A percentile compares a stretch with the other conserved stretches of the same genome.
Evolutionary conservation across 768 basidiomycete species (phyloP).

Genomic region (Mycena galopus): DNA sequence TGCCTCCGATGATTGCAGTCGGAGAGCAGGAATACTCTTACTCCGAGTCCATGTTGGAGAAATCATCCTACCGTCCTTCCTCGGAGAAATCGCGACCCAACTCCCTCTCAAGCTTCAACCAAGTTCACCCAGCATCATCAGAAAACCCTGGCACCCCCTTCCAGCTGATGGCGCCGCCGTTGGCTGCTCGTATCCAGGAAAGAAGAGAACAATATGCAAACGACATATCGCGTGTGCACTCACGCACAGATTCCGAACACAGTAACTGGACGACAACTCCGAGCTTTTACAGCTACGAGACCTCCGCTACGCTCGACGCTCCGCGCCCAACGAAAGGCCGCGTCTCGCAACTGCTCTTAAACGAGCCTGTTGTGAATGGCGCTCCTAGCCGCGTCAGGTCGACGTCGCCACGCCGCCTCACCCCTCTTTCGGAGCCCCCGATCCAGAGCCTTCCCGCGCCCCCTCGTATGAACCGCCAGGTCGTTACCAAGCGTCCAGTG

Average conservation of each 20-base stretch:
- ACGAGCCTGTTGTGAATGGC: conserved; percentile 28
- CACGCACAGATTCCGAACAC: conserved; percentile 35
- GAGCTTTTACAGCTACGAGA: conserved; percentile 38
- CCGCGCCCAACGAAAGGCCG: conserved; percentile 14
- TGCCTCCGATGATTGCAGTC: conserved; percentile 37
- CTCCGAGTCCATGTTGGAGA: conserved; percentile 32
- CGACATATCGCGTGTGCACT: conserved; percentile 18
- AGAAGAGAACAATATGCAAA: conserved; percentile 25
- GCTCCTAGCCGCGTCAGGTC: conserved; percentile 25
- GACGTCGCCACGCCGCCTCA: conserved; percentile 23
- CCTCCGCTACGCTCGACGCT: conserved; percentile 13
- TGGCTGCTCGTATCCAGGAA: conserved; percentile 36
- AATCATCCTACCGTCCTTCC: no score
- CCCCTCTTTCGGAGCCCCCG: conserved; percentile 29
- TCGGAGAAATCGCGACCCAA: no score
- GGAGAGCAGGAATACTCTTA: conserved; percentile 24
- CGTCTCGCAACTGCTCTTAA: conserved; percentile 30
- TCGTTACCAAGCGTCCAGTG: conserved; percentile 13
- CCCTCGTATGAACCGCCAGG: conserved; percentile 43
- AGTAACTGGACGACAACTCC: conserved; percentile 33
- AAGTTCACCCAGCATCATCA: conserved; percentile 21
- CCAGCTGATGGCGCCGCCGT: conserved; percentile 26
- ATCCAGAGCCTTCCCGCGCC: conserved; percentile 52
- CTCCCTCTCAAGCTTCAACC: conserved; percentile 33
- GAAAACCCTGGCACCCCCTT: conserved; percentile 25